Evolutionary conservation across 2,329 filamentous ascomycete species (phyloP).

Genomic region (Podosphaera fusca): DNA sequence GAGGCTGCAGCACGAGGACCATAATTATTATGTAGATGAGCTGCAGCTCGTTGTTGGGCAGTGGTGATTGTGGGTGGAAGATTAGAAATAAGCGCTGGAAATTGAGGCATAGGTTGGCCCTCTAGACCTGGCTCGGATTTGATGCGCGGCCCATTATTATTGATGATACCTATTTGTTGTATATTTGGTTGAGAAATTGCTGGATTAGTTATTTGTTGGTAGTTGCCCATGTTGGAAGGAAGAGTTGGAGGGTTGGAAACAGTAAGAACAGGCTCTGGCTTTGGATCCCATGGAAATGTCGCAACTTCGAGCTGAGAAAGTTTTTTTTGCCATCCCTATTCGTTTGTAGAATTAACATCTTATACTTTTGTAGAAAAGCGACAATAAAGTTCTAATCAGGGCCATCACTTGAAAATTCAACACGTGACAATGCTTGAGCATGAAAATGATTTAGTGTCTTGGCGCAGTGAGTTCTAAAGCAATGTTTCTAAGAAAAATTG

Average conservation of each 20-base stretch:
- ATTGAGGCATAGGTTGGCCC: conserved; percentile 1
- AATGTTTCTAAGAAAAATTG: too few relatives aligned
- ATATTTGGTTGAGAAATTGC: neutral
- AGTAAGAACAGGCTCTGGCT: conserved; percentile 34
- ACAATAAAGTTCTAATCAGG: neutral
- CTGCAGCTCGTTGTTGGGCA: conserved; percentile 30
- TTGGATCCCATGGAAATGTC: conserved; percentile 85
- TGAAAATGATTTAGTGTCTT: neutral
- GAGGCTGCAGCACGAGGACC: conserved; percentile 41
- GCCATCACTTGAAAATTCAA: neutral
- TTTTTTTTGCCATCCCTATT: conserved; percentile 82
- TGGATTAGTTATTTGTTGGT: conserved; percentile 1
- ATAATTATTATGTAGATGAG: conserved; percentile 34
- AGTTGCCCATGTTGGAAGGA: conserved; percentile 13
- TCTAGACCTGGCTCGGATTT: conserved; percentile 23
- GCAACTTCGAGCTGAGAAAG: conserved; percentile 68
- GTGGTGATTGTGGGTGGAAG: conserved; percentile 15
- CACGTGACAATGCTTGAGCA: neutral
- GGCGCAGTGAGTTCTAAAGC: neutral
- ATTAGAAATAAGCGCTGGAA: conserved; percentile 9
- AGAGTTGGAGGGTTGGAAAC: conserved; percentile 15
- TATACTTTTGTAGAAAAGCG: conserved; percentile 2
- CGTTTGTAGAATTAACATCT: conserved; percentile 9
- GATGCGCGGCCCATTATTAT: conserved; percentile 14
- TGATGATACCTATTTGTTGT: neutral